Conservation (phyloP, 495 filamentous ascomycete genomes). For the Aspergillus sclerotiicarbonarius region DNA sequence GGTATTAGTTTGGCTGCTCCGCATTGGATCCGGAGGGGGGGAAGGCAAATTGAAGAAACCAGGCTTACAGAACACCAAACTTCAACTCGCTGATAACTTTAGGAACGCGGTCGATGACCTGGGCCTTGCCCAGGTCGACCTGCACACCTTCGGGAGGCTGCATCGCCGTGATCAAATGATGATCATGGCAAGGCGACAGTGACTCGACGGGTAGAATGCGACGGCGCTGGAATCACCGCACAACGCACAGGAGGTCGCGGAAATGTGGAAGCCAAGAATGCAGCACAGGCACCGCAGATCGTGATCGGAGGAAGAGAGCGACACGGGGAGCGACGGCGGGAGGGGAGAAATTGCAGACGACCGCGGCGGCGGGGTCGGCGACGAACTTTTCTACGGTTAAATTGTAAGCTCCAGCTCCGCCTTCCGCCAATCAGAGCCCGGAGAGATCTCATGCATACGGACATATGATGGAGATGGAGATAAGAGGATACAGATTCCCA, state of each 20-base stretch:
- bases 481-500: no score
- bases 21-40: constrained; percentile 1
- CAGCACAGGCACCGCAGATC: background rate
- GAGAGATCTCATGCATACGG: background rate
- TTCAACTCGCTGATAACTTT: constrained; percentile 91
- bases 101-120: constrained; percentile 81
- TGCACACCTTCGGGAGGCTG: constrained; percentile 49
- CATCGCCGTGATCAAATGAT: constrained; percentile 42
- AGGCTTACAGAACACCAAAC: constrained; percentile 83
- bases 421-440: constrained; percentile 19
- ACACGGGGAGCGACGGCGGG: constrained; percentile 1
- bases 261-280: background rate
- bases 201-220: constrained; percentile 23
- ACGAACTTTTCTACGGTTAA: constrained; percentile 29
- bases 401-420: constrained; percentile 17
- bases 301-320: background rate
- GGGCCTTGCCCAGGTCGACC: constrained; percentile 70
- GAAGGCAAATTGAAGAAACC: constrained; percentile 9
- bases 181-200: constrained; percentile 42
- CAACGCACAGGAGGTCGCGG: background rate
- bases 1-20: constrained; percentile 13
- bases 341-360: constrained; percentile 24
- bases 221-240: constrained; percentile 10
- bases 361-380: constrained; percentile 27
- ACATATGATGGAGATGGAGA: background rate